Evolutionary conservation across 306 rosid species (phyloP), one percentile per base, ranked within the genome.

Genomic region (Fragaria iinumae): DNA sequence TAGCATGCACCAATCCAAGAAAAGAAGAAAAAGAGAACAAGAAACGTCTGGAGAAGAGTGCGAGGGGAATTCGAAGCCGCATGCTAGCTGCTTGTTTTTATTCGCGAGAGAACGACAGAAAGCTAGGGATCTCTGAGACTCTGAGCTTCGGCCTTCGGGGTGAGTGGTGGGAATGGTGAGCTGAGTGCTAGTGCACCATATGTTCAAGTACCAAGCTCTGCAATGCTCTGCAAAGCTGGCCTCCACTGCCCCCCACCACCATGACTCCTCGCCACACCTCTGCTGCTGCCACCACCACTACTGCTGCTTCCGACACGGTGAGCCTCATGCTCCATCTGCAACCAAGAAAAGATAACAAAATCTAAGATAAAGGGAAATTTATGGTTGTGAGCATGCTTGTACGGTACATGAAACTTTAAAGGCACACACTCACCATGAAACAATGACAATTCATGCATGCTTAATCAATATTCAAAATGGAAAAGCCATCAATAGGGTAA

Each of bases 171-270:
- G 43, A 63, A 63, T 32, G 41, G 68, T 32, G 69, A 36, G 23
- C 39, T 16, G n/a, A 12, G 44, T 63, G 3, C 62, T 25, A 32
- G 67, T 27, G 43, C 68, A 63, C 69, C 76, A 39, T 11, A 23
- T 11, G 50, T 78, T 92, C 88, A 90, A 77, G 84, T 90, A 81
- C 96, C 96, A 82, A 89, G 20, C 86, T 93, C 98, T 88, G 84
- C 89, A 82, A 93, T 93, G 89, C 97, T 93, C 67, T 91, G 98
- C 85, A 93, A 88, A 52, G 96, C 91, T 83, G 98, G 98, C 84
- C 88, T 90, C 97, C 98, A 93, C 72, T 93, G 97, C 71, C 90
- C 79, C 21, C 78, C 86, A 75, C 89, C 90, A 74, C 80, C 82
- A 12, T 79, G 52, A 67, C 85, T 89, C 82, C 88, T 91, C 73